Evolutionary conservation across 2,329 filamentous ascomycete species (phyloP), one percentile per base, ranked within the genome.

Genomic region (Paecilomyces sp.): DNA sequence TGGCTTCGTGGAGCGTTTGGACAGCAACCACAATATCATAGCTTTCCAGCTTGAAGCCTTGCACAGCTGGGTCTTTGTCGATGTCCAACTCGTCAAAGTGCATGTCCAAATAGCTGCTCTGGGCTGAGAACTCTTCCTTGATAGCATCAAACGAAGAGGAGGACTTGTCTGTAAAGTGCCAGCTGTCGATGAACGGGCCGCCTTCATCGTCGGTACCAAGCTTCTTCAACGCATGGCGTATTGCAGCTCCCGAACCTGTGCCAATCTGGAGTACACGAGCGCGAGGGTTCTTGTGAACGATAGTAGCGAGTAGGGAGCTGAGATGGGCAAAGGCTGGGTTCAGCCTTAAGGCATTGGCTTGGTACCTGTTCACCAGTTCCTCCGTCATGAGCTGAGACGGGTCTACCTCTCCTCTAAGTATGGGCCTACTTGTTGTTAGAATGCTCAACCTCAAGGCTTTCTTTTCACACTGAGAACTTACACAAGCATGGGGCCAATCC

Each of bases 81-180:
- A 78, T 65, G 58, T 78, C 67, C 1, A 78, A 63, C 11, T 63
- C 62, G 34, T 68, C 63, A 59, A 65, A 72, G 12, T 61, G 58
- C 11, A 72, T 57, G 25, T 62, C 57, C 36, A 41, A 41, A 15
- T 15, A 15, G 31, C 57, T 55, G 9, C 30, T 52, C 63, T 60
- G 63, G 15, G 57, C 25, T 2, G 33, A 4, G 18, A 61, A 61
- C 24, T 58, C 30, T 12, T 57, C 15, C 18, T 36, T 41, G 3
- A 58, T 60, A n/a, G 22, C 22, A 25, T 71, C 70, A 59, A 81
- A 79, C 65, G 79, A 80, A 11, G 70, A 74, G 3, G 68, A 57
- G 0, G 75, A 77, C 13, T 80, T 73, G 61, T 81, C 79, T 0
- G 80, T 81, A 64, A 74, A 82, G 1, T 72, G 33, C 33, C 33